These are phyloP conservation scores for Pseudopyrenochaeta lycopersici DNA, from an alignment of 2,329 filamentous ascomycete species.

Conservation along the genomic window DNA sequence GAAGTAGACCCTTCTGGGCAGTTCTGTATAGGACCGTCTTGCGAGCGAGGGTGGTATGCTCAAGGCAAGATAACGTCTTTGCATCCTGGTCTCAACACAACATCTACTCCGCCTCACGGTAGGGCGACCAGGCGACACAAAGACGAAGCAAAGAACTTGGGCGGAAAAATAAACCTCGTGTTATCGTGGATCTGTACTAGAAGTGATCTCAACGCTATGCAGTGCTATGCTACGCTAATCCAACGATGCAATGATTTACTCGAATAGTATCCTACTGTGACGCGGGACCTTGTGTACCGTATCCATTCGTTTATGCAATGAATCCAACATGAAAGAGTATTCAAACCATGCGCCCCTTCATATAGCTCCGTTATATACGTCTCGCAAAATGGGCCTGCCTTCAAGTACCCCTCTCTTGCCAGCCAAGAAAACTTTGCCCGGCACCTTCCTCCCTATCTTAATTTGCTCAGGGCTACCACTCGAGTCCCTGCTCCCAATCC, in stretches of 20 bases:
- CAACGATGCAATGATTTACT: background rate
- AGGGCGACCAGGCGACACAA: no score
- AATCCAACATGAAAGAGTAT: background rate
- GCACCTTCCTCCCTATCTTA: constrained; percentile 56
- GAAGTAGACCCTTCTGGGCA: constrained; percentile 10
- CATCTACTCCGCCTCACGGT: no score
- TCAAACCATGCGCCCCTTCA: background rate
- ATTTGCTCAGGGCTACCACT: constrained; percentile 32
- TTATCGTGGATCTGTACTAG: no score
- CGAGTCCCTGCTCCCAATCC: constrained; percentile 26
- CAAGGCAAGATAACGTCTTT: constrained; percentile 1
- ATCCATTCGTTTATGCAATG: background rate
- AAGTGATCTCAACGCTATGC: no score
- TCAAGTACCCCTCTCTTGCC: constrained; percentile 66
- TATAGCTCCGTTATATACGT: constrained; percentile 73
- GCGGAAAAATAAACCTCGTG: no score
- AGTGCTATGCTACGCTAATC: background rate
- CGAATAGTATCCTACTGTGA: background rate
- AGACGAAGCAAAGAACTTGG: no score
- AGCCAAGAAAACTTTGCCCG: constrained; percentile 69
- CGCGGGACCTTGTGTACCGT: background rate
- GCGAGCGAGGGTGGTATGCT: constrained; percentile 9
- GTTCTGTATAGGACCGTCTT: constrained; percentile 20
- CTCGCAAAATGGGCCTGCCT: constrained; percentile 73
- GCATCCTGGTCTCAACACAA: no score